phyloP scores from a whole-genome alignment of 352 stramenopile genomes.

The Albugo candida region DNA sequence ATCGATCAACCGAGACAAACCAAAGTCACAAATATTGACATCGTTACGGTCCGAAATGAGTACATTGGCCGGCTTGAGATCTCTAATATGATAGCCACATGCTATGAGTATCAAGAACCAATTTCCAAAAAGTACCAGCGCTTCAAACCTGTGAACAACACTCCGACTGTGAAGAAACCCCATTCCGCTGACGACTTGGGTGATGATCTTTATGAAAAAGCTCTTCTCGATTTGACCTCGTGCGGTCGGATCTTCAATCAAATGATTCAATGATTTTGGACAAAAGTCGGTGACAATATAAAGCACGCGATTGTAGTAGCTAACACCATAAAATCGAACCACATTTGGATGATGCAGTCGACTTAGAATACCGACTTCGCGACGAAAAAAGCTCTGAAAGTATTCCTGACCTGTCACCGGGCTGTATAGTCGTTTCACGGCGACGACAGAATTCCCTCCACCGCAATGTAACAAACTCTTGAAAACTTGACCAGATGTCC shows the following conservation, averaged over 20 bases:
- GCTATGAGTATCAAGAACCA: neutral
- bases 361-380: constrained; percentile 74
- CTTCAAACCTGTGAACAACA: constrained; percentile 32
- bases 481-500: constrained; percentile 80
- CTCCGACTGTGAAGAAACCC: constrained; percentile 78
- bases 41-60: constrained; percentile 81
- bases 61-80: constrained; percentile 90
- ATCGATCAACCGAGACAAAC: constrained; percentile 73
- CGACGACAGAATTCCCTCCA: constrained; percentile 64
- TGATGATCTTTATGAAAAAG: constrained; percentile 76
- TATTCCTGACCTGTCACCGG: constrained; percentile 74
- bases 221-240: constrained; percentile 44
- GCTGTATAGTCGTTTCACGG: constrained; percentile 76
- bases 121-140: neutral
- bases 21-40: constrained; percentile 90
- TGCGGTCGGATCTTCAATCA: constrained; percentile 57
- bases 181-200: constrained; percentile 80
- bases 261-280: constrained; percentile 48
- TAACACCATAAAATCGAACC: constrained; percentile 79
- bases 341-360: constrained; percentile 77
- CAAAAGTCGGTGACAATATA: constrained; percentile 86
- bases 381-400: constrained; percentile 80
- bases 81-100: constrained; percentile 9
- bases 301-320: constrained; percentile 77
- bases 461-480: constrained; percentile 65